Evolutionary conservation across 164 flowering plant species (phyloP).

Genomic region (Macadamia tetraphylla): DNA sequence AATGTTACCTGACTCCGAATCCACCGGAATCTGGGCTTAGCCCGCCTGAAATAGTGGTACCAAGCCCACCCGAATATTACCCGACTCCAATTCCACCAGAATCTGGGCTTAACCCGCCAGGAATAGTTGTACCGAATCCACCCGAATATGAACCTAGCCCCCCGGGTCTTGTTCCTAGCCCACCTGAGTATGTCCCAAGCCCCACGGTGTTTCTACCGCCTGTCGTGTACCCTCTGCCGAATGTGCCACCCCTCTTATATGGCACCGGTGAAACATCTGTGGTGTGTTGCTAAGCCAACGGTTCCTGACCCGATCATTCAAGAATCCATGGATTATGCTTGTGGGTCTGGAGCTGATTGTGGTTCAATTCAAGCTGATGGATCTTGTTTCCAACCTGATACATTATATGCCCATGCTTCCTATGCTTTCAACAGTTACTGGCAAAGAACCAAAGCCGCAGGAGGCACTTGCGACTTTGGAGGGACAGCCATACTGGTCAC

Average conservation of each 20-base stretch:
- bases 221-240: slow-evolving; percentile 65
- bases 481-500: slow-evolving; percentile 82
- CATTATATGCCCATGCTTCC: slow-evolving; percentile 70
- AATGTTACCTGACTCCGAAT: neutral
- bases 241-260: slow-evolving; percentile 42
- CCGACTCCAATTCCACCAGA: slow-evolving; percentile 9
- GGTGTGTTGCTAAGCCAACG: slow-evolving; percentile 96
- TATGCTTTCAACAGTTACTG: slow-evolving; percentile 92
- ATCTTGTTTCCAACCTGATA: slow-evolving; percentile 64
- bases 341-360: slow-evolving; percentile 90
- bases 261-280: slow-evolving; percentile 28
- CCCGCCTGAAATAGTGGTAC: slow-evolving; percentile 10
- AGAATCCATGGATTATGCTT: slow-evolving; percentile 93
- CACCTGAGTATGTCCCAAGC: slow-evolving; percentile 20
- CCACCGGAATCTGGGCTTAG: slow-evolving; percentile 12
- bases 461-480: slow-evolving; percentile 85
- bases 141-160: slow-evolving; percentile 19
- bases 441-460: slow-evolving; percentile 70
- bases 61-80: slow-evolving; percentile 1
- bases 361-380: slow-evolving; percentile 58
- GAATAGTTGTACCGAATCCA: neutral
- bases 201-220: slow-evolving; percentile 57
- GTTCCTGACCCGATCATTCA: slow-evolving; percentile 89
- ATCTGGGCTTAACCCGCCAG: slow-evolving; percentile 13
- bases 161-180: slow-evolving; percentile 14